Percentiles rank a stretch among this genome's conserved stretches.
phyloP scores from a whole-genome alignment of 2,329 filamentous ascomycete genomes.

The Allantophomopsis cytisporea region DNA sequence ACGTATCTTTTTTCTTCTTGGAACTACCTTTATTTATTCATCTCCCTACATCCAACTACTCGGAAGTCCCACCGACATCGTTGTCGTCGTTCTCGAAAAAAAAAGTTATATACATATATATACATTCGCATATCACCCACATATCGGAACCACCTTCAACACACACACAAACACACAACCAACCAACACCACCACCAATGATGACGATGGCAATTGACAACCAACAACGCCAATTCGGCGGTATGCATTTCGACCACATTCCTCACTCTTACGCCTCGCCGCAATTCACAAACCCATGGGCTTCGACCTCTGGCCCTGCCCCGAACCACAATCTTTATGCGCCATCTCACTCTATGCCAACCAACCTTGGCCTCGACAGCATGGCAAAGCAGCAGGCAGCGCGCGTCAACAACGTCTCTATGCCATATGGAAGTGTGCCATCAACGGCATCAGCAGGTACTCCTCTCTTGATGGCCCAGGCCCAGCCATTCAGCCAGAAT shows the following conservation, averaged over 20 bases:
- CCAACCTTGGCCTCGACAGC: constrained; percentile 41
- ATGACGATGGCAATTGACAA: constrained; percentile 96
- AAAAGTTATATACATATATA: too few relatives aligned
- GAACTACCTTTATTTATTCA: neutral
- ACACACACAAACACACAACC: neutral
- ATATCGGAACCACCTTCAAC: neutral
- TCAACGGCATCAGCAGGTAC: constrained; percentile 62
- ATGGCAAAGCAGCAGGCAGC: constrained; percentile 42
- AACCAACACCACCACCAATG: constrained; percentile 7
- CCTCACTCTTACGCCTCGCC: constrained; percentile 47
- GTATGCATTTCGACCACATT: constrained; percentile 68
- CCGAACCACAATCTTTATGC: constrained; percentile 15
- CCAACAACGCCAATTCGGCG: constrained; percentile 68
- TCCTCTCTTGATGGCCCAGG: constrained; percentile 30
- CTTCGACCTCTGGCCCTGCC: constrained; percentile 12
- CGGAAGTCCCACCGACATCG: constrained; percentile 1
- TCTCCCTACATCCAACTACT: constrained; percentile 3
- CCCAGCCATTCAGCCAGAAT: constrained; percentile 42
- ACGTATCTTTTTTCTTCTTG: constrained; percentile 8
- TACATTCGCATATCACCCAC: too few relatives aligned
- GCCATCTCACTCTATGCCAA: constrained; percentile 49
- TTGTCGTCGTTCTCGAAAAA: constrained; percentile 2
- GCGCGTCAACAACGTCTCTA: constrained; percentile 37
- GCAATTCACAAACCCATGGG: constrained; percentile 44
- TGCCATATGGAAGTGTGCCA: constrained; percentile 61